phyloP scores from a whole-genome alignment of 176 grass and related monocot genomes.

The Ensete ventricosum region DNA sequence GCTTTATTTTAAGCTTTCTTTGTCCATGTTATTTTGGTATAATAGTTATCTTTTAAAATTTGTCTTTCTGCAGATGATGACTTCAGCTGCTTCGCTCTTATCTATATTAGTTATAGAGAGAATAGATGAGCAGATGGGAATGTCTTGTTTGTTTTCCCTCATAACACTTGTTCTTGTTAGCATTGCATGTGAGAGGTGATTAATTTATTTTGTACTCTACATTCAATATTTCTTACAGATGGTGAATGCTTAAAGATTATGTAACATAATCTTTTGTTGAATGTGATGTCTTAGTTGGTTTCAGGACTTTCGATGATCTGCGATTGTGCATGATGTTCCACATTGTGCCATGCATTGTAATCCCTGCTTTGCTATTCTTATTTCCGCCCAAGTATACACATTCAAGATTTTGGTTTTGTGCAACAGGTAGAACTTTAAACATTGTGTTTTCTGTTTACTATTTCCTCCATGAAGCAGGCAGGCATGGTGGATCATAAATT shows the following conservation, averaged over 20 bases:
- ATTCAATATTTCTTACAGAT: background rate
- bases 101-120: constrained; percentile 92
- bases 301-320: constrained; percentile 89
- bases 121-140: constrained; percentile 61
- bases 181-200: constrained; percentile 86
- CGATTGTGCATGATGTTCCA: constrained; percentile 80
- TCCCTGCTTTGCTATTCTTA: constrained; percentile 83
- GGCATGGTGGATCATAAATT: background rate
- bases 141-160: constrained; percentile 72
- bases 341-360: constrained; percentile 63
- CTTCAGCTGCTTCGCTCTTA: constrained; percentile 76
- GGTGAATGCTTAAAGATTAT: constrained; percentile 21
- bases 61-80: constrained; percentile 75
- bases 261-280: constrained; percentile 24
- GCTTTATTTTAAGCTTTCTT: background rate
- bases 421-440: constrained; percentile 48
- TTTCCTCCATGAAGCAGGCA: background rate
- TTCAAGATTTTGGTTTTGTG: constrained; percentile 94
- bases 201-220: constrained; percentile 1
- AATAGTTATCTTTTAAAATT: constrained; percentile 10
- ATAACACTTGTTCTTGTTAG: constrained; percentile 58
- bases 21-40: background rate
- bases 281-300: constrained; percentile 33
- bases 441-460: background rate
- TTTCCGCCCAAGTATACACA: constrained; percentile 88